Evolutionary conservation across 768 basidiomycete genomes (phyloP).

Genomic region (Kwoniella sp.): DNA sequence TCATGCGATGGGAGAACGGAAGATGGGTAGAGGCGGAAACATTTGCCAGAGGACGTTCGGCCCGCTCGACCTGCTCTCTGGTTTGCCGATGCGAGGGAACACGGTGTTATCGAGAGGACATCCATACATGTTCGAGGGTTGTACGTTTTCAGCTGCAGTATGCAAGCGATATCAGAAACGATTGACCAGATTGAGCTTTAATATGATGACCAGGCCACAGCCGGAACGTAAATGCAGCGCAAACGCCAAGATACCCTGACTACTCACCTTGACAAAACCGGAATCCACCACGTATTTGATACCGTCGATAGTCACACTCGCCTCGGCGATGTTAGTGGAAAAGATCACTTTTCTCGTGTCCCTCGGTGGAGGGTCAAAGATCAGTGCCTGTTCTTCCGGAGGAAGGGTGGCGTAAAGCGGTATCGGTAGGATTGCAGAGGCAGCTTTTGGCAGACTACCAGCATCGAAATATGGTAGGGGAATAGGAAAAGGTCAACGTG

Average conservation of each 20-base stretch:
- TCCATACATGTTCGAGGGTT: conserved; percentile 84
- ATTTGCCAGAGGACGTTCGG: conserved; percentile 86
- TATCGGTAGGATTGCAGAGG: conserved; percentile 66
- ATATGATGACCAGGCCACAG: neutral
- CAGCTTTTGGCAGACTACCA: conserved; percentile 60
- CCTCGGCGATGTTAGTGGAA: conserved; percentile 95
- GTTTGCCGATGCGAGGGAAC: conserved; percentile 83
- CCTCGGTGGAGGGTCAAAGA: conserved; percentile 76
- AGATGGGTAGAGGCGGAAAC: conserved; percentile 84
- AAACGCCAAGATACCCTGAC: too few relatives aligned
- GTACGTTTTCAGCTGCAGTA: conserved; percentile 76
- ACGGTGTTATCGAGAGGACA: conserved; percentile 77
- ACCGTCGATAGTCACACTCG: conserved; percentile 95
- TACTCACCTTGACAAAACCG: conserved; percentile 86
- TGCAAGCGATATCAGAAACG: neutral
- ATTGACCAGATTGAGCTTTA: neutral
- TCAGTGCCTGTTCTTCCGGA: conserved; percentile 80
- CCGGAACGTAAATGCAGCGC: neutral
- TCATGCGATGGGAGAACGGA: conserved; percentile 61
- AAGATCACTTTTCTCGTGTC: conserved; percentile 86
- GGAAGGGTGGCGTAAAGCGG: conserved; percentile 88
- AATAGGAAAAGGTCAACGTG: neutral
- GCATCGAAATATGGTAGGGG: too few relatives aligned
- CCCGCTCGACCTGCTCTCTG: conserved; percentile 95
- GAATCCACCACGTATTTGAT: conserved; percentile 91